Base-by-base conservation (phyloP, 2,329 filamentous ascomycete species). In the Penicillium sp. region DNA sequence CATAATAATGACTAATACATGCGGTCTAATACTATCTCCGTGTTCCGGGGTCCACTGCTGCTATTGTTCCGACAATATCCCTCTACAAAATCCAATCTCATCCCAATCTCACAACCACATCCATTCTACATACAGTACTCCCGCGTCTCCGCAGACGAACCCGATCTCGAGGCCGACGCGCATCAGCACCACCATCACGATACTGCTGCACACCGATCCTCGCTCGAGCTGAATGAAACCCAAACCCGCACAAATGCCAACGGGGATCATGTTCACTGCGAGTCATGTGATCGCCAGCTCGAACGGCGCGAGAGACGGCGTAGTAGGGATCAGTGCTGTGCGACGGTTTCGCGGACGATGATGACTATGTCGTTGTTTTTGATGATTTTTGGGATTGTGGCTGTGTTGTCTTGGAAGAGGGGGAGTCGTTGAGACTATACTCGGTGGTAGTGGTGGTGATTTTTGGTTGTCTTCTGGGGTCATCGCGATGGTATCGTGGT, bases 271-370 rank as follows among this genome's bases (percentile, higher is more conserved):
- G 28, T n/a, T 9, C 53, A 55, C 38, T 55, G 53, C 53, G 53
- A 40, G n/a, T 40, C 44, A 45, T 55, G 53, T 22, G 53, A 55
- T 55, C 53, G 53, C 7, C 53, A 55, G 10, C 24, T 55, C 2
- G 53, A 55, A 4, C n/a, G 37, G 26, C 53, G 53, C 10, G 53
- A 55, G 53, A 28, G 26, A 30, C 53, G 38, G n/a, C 37, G 38
- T 2, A 42, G 37, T n/a, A 28, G 19, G 37, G 53, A 42, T 9
- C 37, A 55, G 12, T 30, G 37, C 24, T 42, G 37, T 42, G 15
- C 37, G 5, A 30, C 17, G 24, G 37, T 55, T 17, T 30, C 53
- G 9, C 15, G 53, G 22, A 55, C 53, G 5, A 8, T 55, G 13
- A 55, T 55, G 22, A 28, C 40, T 8, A 30, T 44, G 2, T 19